Conservation (phyloP, 495 filamentous ascomycete species). For the Talaromyces wortmannii region DNA sequence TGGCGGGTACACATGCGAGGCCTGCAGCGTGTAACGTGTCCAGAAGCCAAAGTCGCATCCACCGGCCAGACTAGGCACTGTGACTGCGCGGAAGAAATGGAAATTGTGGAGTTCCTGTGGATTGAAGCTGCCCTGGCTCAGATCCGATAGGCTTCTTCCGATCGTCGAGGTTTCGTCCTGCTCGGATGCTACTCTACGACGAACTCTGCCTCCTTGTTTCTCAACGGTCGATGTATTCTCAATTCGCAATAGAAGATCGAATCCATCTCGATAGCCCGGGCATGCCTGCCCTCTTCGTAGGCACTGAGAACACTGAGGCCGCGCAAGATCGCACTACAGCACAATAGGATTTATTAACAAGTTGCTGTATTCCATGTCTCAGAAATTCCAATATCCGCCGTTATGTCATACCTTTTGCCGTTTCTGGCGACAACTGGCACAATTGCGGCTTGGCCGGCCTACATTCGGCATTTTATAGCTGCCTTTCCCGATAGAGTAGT, state of each 20-base stretch:
- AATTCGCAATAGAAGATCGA: background rate
- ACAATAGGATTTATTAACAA: background rate
- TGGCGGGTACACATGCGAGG: background rate
- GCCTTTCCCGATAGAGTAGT: background rate
- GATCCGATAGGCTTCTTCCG: background rate
- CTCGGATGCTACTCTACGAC: background rate
- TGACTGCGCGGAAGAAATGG: background rate
- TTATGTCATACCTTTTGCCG: background rate
- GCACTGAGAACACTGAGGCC: background rate
- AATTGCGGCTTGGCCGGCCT: background rate
- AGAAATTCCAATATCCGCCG: too few relatives aligned
- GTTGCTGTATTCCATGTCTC: background rate
- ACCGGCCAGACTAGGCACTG: background rate
- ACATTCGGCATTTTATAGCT: background rate
- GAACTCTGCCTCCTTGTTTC: background rate
- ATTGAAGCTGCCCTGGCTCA: background rate
- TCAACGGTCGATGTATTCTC: background rate
- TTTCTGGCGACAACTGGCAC: background rate
- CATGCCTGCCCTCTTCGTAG: background rate
- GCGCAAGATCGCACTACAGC: background rate
- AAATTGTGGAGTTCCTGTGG: background rate
- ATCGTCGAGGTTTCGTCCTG: background rate
- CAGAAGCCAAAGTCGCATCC: background rate
- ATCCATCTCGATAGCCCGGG: background rate
- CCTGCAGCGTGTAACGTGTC: background rate